Evolutionary conservation across 805 yeast genomes (phyloP).

Genomic region (Pichia gijzeniarum): DNA sequence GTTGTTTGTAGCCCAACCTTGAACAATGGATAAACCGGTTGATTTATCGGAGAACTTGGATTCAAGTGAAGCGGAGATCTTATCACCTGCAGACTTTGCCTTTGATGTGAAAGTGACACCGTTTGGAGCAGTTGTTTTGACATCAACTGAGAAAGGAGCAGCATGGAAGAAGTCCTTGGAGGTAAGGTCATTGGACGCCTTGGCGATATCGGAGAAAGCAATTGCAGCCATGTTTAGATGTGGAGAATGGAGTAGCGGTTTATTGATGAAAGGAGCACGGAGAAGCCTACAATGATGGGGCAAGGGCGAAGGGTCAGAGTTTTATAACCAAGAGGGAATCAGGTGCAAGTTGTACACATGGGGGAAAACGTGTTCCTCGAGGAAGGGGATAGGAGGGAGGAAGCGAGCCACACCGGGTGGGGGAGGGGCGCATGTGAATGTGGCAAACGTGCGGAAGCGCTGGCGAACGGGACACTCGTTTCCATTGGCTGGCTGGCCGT

Average conservation of each 20-base stretch:
- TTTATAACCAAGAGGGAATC: no score
- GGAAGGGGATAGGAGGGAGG: no score
- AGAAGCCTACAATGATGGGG: not conserved
- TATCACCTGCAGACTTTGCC: conserved; percentile 71
- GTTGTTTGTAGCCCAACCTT: conserved; percentile 97
- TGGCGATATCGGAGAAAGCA: conserved; percentile 89
- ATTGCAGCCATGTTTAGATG: conserved; percentile 62
- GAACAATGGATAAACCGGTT: conserved; percentile 87
- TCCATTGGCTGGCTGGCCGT: no score
- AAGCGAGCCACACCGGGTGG: no score
- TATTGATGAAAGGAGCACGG: not conserved
- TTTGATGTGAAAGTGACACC: conserved; percentile 92
- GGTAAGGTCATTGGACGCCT: conserved; percentile 85
- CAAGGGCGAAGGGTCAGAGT: conserved; percentile 1
- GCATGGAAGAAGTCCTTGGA: conserved; percentile 90
- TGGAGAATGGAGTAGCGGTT: not conserved
- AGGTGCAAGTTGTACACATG: no score
- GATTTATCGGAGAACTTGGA: conserved; percentile 90
- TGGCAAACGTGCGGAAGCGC: not conserved
- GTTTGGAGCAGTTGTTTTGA: conserved; percentile 91
- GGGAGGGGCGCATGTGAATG: not conserved
- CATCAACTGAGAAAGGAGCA: conserved; percentile 79
- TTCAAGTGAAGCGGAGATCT: conserved; percentile 84
- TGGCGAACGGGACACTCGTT: no score
- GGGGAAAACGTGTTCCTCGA: no score